These are phyloP conservation scores for Tricholoma bakamatsutake DNA, from an alignment of 768 basidiomycete species.

Conservation along the genomic window DNA sequence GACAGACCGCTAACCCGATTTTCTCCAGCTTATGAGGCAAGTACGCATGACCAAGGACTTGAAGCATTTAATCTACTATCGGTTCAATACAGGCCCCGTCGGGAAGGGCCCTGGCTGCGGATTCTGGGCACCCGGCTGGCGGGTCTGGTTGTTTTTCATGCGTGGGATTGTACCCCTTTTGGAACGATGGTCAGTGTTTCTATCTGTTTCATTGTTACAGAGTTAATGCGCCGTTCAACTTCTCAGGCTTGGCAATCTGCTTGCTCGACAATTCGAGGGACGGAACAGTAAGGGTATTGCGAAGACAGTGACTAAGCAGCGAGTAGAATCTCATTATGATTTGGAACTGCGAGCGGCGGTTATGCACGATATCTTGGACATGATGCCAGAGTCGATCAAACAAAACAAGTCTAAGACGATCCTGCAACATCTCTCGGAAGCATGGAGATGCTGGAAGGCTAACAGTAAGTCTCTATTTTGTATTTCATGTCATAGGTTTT, in stretches of 20 bases:
- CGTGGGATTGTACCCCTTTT: slow-evolving; percentile 96
- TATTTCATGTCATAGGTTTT: neutral
- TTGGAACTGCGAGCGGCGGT: slow-evolving; percentile 96
- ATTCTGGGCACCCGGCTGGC: slow-evolving; percentile 99
- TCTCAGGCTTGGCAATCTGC: slow-evolving; percentile 81
- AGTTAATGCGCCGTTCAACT: neutral
- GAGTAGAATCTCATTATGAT: slow-evolving; percentile 98
- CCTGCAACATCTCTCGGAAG: slow-evolving; percentile 94
- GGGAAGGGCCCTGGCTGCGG: slow-evolving; percentile 99
- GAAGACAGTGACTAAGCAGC: slow-evolving; percentile 98
- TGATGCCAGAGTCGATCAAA: slow-evolving; percentile 99
- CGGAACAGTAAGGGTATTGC: slow-evolving; percentile 95
- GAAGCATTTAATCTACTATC: slow-evolving; percentile 97
- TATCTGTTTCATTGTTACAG: neutral
- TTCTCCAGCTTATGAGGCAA: slow-evolving; percentile 86
- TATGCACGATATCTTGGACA: slow-evolving; percentile 99
- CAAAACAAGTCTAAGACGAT: slow-evolving; percentile 99
- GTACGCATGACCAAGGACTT: slow-evolving; percentile 99
- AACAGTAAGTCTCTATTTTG: slow-evolving; percentile 49
- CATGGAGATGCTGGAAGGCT: slow-evolving; percentile 97
- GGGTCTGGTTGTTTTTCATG: slow-evolving; percentile 99
- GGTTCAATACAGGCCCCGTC: slow-evolving; percentile 99
- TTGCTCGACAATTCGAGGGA: slow-evolving; percentile 98
- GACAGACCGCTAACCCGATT: neutral
- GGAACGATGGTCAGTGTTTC: slow-evolving; percentile 71